phyloP scores from a whole-genome alignment of 2,329 filamentous ascomycete species.

The Paracorniculantispora psalliotae region DNA sequence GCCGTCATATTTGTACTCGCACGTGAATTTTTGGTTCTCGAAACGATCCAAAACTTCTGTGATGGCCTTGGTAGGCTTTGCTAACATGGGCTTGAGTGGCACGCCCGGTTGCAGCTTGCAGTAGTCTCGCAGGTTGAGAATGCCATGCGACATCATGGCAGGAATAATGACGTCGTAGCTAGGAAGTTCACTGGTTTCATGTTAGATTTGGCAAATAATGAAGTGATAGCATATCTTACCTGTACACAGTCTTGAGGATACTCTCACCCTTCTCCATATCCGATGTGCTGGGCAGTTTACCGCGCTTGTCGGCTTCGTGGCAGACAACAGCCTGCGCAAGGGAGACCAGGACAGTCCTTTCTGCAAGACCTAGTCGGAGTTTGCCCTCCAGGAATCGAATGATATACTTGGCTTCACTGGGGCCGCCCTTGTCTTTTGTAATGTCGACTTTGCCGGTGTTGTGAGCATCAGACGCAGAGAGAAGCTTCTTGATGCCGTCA shows the following conservation, averaged over 20 bases:
- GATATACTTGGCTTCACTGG: slow-evolving; percentile 92
- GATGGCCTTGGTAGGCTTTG: slow-evolving; percentile 96
- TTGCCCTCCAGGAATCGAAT: slow-evolving; percentile 94
- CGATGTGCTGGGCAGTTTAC: slow-evolving; percentile 64
- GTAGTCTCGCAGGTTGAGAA: slow-evolving; percentile 73
- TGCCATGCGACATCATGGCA: slow-evolving; percentile 78
- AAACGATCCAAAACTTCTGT: slow-evolving; percentile 96
- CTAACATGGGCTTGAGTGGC: slow-evolving; percentile 96
- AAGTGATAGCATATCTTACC: slow-evolving; percentile 40
- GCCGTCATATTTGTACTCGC: slow-evolving; percentile 98
- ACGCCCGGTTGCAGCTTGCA: slow-evolving; percentile 93
- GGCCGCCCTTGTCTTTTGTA: slow-evolving; percentile 83
- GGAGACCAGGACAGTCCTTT: slow-evolving; percentile 85
- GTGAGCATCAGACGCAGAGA: slow-evolving; percentile 82
- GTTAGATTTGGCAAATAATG: slow-evolving; percentile 27
- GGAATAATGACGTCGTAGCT: slow-evolving; percentile 95
- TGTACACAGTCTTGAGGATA: slow-evolving; percentile 85
- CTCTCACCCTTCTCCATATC: slow-evolving; percentile 80
- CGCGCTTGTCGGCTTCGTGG: slow-evolving; percentile 71
- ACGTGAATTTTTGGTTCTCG: slow-evolving; percentile 91
- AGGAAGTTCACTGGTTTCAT: slow-evolving; percentile 69
- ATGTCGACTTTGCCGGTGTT: slow-evolving; percentile 79
- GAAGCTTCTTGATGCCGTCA: slow-evolving; percentile 88
- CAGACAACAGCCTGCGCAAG: slow-evolving; percentile 82
- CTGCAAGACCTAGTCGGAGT: slow-evolving; percentile 82